Base-by-base conservation (phyloP, 345 rosid species). In the Murraya koenigii region DNA sequence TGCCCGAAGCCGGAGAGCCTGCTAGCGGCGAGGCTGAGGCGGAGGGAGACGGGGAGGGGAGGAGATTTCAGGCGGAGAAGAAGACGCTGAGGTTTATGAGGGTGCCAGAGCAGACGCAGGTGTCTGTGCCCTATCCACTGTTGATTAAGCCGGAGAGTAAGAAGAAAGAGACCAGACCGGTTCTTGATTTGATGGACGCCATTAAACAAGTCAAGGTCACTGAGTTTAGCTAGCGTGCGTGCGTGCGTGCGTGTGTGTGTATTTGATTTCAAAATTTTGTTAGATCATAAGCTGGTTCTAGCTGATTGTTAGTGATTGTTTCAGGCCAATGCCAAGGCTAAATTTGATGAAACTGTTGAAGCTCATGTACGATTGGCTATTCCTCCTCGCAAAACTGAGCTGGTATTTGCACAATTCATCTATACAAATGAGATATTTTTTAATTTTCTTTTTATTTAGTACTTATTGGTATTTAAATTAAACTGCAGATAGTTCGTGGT, bases 401-500 rank as follows among this genome's bases (percentile, higher is more conserved):
- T 94, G 93, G 97, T 96, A 84, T 38, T 11, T 71, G 49, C 13
- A 38, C 49, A 14, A 59, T 69, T 78, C 65, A 8, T 66, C 52
- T 32, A 1, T 6, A 64, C 44, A 33, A 64, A 15, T 64, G 41
- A 1, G 11, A 7, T 64, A 25, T 13, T 30, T 77, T 28, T 69
- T 38, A 59, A 44, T 19, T 15, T 65, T 41, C 22, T 60, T 62
- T 66, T 60, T 71, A 28, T 25, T 20, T 8, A 26, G 26, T 71
- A 6, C n/a, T 9, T 62, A 10, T 44, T 30, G 54, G 19, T 35
- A 20, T 47, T 33, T 76, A 78, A 66, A 9, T 71, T 83, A 28
- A 79, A 72, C 0, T 85, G 89, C 89, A 96, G 99, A 96, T 89
- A 76, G 97, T 94, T 72, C 97, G 98, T 77, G 98, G 99, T 70